Conservation (phyloP, 1,284 basidiomycete genomes). For the Ustilago shanxiensis region DNA sequence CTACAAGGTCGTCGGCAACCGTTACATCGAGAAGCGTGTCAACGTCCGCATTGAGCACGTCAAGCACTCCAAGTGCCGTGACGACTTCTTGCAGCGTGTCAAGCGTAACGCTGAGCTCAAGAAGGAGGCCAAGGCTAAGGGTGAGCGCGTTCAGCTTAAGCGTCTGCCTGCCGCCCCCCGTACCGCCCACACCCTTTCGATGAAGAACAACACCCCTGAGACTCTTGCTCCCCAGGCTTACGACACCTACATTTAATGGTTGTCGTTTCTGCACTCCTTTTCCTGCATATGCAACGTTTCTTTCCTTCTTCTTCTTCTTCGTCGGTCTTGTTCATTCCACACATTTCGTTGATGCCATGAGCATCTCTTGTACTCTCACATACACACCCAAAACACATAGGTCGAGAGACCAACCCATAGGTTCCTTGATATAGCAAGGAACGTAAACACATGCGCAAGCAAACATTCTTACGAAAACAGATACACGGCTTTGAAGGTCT, state of each 20-base stretch:
- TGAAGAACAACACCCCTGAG: slow-evolving; percentile 84
- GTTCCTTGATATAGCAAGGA: slow-evolving; percentile 13
- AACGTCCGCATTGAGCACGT: slow-evolving; percentile 99
- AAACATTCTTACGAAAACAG: slow-evolving; percentile 24
- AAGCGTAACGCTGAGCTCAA: slow-evolving; percentile 90
- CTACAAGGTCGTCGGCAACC: slow-evolving; percentile 98
- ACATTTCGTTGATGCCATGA: slow-evolving; percentile 20
- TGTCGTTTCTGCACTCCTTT: not conserved
- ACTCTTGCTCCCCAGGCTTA: slow-evolving; percentile 90
- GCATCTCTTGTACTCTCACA: slow-evolving; percentile 34
- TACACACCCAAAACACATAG: slow-evolving; percentile 31
- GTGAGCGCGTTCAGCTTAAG: slow-evolving; percentile 85
- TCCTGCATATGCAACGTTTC: slow-evolving; percentile 21
- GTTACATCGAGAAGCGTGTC: slow-evolving; percentile 99
- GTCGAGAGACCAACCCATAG: slow-evolving; percentile 26
- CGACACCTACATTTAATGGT: slow-evolving; percentile 71
- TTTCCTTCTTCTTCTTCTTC: slow-evolving; percentile 1
- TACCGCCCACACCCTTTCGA: slow-evolving; percentile 81
- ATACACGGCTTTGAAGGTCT: not conserved
- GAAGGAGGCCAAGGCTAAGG: slow-evolving; percentile 78
- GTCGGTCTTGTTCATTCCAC: slow-evolving; percentile 12
- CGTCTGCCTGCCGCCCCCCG: slow-evolving; percentile 88
- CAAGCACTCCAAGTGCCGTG: slow-evolving; percentile 96
- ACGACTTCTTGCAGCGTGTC: slow-evolving; percentile 97
- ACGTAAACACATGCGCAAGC: slow-evolving; percentile 42